Evolutionary conservation across 371 early-diverging fungal genomes (phyloP).

Genomic region (Mucor plumbeus): DNA sequence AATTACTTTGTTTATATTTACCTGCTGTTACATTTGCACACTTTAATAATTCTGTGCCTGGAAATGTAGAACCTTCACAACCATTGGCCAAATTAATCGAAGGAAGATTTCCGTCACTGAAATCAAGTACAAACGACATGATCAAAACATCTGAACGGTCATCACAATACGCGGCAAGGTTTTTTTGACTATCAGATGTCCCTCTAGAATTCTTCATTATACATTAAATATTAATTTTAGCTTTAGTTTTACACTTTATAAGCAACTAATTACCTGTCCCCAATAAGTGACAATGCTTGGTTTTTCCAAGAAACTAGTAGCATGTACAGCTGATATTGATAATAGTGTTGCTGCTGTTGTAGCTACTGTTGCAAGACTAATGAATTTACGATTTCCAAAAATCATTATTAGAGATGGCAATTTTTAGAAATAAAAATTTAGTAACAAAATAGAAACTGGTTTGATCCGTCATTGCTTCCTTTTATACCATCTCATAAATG

Average conservation of each 20-base stretch:
- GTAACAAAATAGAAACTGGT: neutral
- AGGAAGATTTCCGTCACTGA: constrained; percentile 53
- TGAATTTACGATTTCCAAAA: neutral
- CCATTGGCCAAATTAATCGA: constrained; percentile 65
- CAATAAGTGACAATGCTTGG: constrained; percentile 31
- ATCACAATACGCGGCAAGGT: constrained; percentile 66
- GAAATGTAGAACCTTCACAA: constrained; percentile 52
- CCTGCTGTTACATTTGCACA: constrained; percentile 64
- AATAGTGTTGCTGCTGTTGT: neutral
- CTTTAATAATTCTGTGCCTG: constrained; percentile 57
- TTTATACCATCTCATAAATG: neutral
- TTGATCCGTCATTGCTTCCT: neutral
- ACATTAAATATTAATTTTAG: neutral
- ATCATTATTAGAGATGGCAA: neutral
- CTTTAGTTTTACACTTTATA: neutral
- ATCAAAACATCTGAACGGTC: constrained; percentile 57
- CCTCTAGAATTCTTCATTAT: neutral
- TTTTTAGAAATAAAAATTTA: neutral
- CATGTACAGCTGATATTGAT: neutral
- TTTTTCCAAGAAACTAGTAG: constrained; percentile 17
- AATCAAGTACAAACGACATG: constrained; percentile 62
- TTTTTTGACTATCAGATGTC: constrained; percentile 18
- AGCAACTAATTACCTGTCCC: constrained; percentile 27
- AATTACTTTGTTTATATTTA: neutral
- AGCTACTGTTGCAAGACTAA: neutral